These are phyloP conservation scores for Alloascoidea africana DNA, from an alignment of 805 yeast species.

Conservation along the genomic window DNA sequence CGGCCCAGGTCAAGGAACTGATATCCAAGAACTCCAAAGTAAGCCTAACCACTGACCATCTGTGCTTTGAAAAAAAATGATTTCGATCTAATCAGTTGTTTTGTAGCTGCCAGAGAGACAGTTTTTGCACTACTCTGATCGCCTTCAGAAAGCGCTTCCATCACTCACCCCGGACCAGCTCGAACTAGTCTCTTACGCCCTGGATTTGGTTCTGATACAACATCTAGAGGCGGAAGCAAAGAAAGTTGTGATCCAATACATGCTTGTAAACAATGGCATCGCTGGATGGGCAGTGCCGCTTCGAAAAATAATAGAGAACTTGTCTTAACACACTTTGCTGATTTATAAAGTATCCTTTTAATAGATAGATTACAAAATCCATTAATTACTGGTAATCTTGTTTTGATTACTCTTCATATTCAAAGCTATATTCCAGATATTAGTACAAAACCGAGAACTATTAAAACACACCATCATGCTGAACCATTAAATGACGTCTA, in stretches of 20 bases:
- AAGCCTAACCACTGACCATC: slow-evolving; percentile 14
- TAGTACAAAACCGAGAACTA: too few species aligned
- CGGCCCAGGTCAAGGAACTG: slow-evolving; percentile 4
- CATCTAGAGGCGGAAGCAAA: slow-evolving; percentile 18
- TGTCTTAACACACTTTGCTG: too few species aligned
- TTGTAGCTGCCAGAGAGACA: slow-evolving; percentile 9
- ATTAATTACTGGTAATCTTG: too few species aligned
- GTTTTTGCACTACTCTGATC: slow-evolving; percentile 11
- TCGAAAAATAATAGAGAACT: slow-evolving; percentile 36
- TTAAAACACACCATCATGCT: too few species aligned
- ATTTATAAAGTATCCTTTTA: too few species aligned
- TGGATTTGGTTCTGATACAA: slow-evolving; percentile 16
- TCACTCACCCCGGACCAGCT: slow-evolving; percentile 9
- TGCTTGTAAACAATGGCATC: slow-evolving; percentile 41
- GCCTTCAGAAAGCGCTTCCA: slow-evolving; percentile 9
- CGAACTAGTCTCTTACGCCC: slow-evolving; percentile 12
- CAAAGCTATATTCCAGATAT: too few species aligned
- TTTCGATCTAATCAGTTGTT: slow-evolving; percentile 3
- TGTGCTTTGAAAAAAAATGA: slow-evolving; percentile 6
- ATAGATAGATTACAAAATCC: too few species aligned
- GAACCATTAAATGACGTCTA: too few species aligned
- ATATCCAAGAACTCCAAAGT: slow-evolving; percentile 11
- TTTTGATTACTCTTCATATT: too few species aligned
- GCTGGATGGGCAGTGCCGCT: slow-evolving; percentile 57
- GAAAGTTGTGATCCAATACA: slow-evolving; percentile 28